phyloP scores from a whole-genome alignment of 1,284 basidiomycete species.

The Cryptococcus wingfieldii region DNA sequence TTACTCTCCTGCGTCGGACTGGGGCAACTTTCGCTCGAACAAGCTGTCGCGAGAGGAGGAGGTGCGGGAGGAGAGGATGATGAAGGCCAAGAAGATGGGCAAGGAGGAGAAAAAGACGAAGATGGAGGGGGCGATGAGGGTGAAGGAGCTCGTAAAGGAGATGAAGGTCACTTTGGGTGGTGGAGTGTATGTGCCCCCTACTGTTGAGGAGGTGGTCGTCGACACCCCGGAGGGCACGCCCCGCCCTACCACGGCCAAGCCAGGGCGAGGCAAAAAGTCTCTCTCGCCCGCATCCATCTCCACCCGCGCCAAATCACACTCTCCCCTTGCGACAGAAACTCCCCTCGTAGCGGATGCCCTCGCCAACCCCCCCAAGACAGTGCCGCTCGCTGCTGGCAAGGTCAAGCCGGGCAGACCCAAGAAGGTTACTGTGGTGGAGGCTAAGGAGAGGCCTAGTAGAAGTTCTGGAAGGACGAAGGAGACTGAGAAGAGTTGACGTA shows the following conservation, averaged over 20 bases:
- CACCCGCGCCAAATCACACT: not conserved
- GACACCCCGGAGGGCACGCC: not conserved
- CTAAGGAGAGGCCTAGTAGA: not conserved
- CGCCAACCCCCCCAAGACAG: not conserved
- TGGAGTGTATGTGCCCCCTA: not conserved
- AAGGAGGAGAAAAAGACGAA: not conserved
- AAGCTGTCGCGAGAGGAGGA: conserved; percentile 31
- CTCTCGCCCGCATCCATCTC: not conserved
- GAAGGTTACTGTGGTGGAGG: not conserved
- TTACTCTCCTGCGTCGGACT: conserved; percentile 30
- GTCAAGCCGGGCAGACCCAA: not conserved
- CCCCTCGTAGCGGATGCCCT: not conserved
- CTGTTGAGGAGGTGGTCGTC: not conserved
- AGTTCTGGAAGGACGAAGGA: not conserved
- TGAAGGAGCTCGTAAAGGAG: conserved; percentile 1
- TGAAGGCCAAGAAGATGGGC: conserved; percentile 23
- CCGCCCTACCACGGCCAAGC: not conserved
- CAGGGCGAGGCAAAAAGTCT: not conserved
- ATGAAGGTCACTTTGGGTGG: not conserved
- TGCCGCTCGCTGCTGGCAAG: not conserved
- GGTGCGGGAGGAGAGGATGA: conserved; percentile 19
- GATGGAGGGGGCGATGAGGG: conserved; percentile 1
- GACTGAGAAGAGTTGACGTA: too few species aligned
- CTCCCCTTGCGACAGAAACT: not conserved
- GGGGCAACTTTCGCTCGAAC: conserved; percentile 29